Percentiles rank a stretch among this genome's conserved stretches.
Evolutionary conservation across 495 filamentous ascomycete species (phyloP).

Genomic region (Cryomyces antarcticus): DNA sequence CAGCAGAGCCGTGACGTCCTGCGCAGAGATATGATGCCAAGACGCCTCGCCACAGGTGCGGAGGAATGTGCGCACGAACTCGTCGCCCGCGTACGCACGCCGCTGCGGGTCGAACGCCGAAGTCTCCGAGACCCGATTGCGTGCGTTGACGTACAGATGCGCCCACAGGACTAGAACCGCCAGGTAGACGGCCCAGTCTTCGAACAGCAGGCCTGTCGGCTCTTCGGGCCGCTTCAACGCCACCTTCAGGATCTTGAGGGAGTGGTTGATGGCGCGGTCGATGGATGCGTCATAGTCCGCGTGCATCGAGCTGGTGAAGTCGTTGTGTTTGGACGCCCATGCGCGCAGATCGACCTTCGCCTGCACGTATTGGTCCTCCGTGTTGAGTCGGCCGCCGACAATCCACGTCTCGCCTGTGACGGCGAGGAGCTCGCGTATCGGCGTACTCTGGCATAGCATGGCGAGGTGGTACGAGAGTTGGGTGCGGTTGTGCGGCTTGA

Average conservation of each 20-base stretch:
- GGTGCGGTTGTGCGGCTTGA: background rate
- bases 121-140: no score
- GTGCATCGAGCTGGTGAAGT: background rate
- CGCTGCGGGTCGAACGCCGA: no score
- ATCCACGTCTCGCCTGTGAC: slow-evolving; percentile 19
- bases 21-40: background rate
- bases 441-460: slow-evolving; percentile 13
- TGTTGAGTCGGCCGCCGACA: slow-evolving; percentile 13
- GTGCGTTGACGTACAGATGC: background rate
- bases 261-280: slow-evolving; percentile 9
- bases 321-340: slow-evolving; percentile 1
- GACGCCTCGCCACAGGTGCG: no score
- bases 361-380: background rate
- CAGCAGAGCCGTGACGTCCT: slow-evolving; percentile 3
- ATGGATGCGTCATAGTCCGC: background rate
- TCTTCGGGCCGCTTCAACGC: slow-evolving; percentile 6
- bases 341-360: slow-evolving; percentile 6
- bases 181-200: slow-evolving; percentile 17
- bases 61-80: no score
- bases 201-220: slow-evolving; percentile 4
- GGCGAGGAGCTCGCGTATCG: slow-evolving; percentile 17
- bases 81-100: no score
- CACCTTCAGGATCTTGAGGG: slow-evolving; percentile 9
- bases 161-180: slow-evolving; percentile 17
- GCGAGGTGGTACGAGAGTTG: slow-evolving; percentile 3